Evolutionary conservation across 2,329 filamentous ascomycete genomes (phyloP), one percentile per base, ranked within the genome.

Genomic region (Sporothrix brunneoviolacea): DNA sequence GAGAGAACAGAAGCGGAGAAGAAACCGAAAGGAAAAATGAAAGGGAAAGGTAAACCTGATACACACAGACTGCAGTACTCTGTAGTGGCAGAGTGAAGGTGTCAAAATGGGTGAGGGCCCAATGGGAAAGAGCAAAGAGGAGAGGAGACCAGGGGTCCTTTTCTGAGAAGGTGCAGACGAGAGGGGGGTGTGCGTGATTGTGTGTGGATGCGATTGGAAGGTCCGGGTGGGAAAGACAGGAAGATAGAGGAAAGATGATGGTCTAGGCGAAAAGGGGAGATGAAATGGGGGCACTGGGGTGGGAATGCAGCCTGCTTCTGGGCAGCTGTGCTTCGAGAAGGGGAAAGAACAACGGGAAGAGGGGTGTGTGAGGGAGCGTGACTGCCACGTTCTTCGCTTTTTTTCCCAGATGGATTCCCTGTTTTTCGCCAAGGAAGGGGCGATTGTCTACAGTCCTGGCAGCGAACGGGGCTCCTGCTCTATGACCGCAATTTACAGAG

Each of bases 311-410:
- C 38, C 40, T 40, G 37, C 33, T 53, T 40, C 50, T 49, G 50
- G 45, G 48, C 48, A 37, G 8, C 32, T 38, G 21, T 41, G 51
- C 52, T 54, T 56, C 54, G 50, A 56, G 54, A 56, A 56, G 52
- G 54, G 41, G 21, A 53, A 52, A 51, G 53, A 55, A 55, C 48
- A 48, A 47, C 40, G 40, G 54, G 44, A 48, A 33, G 27, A 24
- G 40, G 33, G 44, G 44, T 5, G 24, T 5, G 22, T 27, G 38
- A 16, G 21, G 41, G 48, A 45, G 51, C 47, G 50, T 50, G 50
- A 32, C 32, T 39, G 48, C 50, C 53, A 53, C 47, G 50, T 55
- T 55, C 47, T 37, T 27, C 22, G n/a, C 30, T 16, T 47, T 13
- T n/a, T 47, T 16, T 21, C n/a, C 4, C 32, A 19, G 27, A 21